phyloP scores from a whole-genome alignment of 345 rosid species.

The Syzygium grande region DNA sequence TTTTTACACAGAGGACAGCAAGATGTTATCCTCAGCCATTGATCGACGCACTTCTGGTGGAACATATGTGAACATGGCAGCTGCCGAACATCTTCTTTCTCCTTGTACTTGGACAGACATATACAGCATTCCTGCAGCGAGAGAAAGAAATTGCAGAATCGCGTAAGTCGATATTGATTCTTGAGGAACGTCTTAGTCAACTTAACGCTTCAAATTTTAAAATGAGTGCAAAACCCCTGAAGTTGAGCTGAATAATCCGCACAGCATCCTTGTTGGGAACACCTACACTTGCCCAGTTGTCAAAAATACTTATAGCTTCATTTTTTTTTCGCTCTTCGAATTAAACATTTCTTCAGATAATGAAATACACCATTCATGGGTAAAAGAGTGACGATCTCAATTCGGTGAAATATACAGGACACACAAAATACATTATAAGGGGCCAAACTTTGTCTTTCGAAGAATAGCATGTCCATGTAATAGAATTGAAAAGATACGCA shows the following conservation, averaged over 20 bases:
- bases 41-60: constrained; percentile 92
- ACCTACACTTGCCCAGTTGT: neutral
- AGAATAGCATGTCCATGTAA: neutral
- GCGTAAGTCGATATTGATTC: neutral
- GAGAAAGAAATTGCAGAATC: neutral
- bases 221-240: neutral
- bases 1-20: constrained; percentile 98
- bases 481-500: neutral
- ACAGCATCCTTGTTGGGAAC: neutral
- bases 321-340: neutral
- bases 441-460: neutral
- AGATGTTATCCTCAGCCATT: constrained; percentile 90
- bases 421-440: neutral
- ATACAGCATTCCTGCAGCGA: constrained; percentile 83
- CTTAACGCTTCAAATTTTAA: neutral
- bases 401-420: neutral
- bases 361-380: neutral
- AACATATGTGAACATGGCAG: constrained; percentile 90
- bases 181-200: neutral
- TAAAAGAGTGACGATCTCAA: neutral
- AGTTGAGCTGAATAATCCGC: neutral
- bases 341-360: neutral
- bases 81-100: constrained; percentile 78
- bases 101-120: constrained; percentile 78
- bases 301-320: neutral